Base-by-base conservation (phyloP, 805 yeast species). In the Tetrapisispora fleetii region DNA sequence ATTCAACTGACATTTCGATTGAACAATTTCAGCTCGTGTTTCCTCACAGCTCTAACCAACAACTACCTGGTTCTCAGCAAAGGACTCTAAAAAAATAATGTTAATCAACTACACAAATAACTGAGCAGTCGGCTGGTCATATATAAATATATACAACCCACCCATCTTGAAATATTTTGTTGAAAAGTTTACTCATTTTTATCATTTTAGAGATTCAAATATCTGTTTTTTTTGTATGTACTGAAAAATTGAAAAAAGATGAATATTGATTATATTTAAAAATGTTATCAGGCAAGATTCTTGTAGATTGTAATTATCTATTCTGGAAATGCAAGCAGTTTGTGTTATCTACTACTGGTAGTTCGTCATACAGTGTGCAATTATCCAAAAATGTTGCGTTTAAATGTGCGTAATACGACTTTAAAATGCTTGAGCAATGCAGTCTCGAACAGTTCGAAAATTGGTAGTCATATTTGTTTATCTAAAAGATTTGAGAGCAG, bases 401-500 rank as follows among this genome's bases (percentile, higher is more conserved):
- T 16, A 13, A 28, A 22, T 18, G 24, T 32, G 3, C 4, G 10
- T 8, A 18, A 24, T 30, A 19, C n/a, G 4, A 4, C 44, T 19
- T 14, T 19, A 14, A 41, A 41, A 41, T 19, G 19, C 19, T 7
- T 41, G 4, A 19, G 27, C 14, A 10, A 24, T 13, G 2, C 28
- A 6, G 14, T 41, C 3, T 3, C n/a, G 8, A 30, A 18, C 3
- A 17, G 4, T 11, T 21, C 44, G 30, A 28, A 8, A 18, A n/a
- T 22, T 13, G 16, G 19, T 5, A 19, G 11, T 30, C 28, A 41
- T 5, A n/a, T 41, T 13, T 19, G 6, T 11, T 5, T 41, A 5
- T 18, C 40, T 13, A 37, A n/a, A 37, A 45, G 47, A 32, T 32
- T 19, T 38, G 43, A 45, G 30, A 45, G 40, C 5, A 39, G 28